Evolutionary conservation across 441 rosid genomes (phyloP), one percentile per base, ranked within the genome.

Genomic region (Sinapis alba): DNA sequence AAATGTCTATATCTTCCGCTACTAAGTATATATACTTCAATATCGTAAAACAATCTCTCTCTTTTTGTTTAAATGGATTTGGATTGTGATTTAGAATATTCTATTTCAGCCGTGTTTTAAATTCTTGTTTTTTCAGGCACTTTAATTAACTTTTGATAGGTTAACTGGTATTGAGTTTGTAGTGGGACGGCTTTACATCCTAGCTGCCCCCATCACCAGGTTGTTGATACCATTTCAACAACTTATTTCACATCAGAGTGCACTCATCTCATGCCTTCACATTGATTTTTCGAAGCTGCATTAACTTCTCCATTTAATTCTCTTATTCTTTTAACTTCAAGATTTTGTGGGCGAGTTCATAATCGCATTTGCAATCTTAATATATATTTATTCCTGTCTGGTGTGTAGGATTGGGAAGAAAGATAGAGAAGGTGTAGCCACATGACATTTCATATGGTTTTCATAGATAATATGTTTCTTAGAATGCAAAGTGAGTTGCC

Each of bases 401-500:
- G 36, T 30, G 6, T 30, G 36, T 9, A 30, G 7, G 36, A 30
- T 30, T 30, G 36, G 36, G 36, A 30, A 30, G 36, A 2, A 30
- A 30, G 36, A 8, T 30, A 30, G 36, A 30, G 36, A 30, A 30
- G 36, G 36, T 7, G 7, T 30, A 83, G 86, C 32, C 98, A 91
- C 54, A 27, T 6, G n/a, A 45, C 45, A 12, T 90, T 87, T 81
- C 98, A 93, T 78, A 50, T 79, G 81, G 73, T 69, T 5, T 91
- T 94, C 73, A 57, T 91, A 68, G 97, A 93, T 75, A 71, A 78
- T 61, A 91, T 96, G 97, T 77, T 93, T 8, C 62, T 54, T 18
- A 68, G 80, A 11, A 34, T 34, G 58, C 86, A 84, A 84, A 71
- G 90, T 80, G 13, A 83, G 89, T 18, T 91, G 96, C 23, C 98